Evolutionary conservation across 306 rosid species (phyloP).

Genomic region (Ceratonia siliqua): DNA sequence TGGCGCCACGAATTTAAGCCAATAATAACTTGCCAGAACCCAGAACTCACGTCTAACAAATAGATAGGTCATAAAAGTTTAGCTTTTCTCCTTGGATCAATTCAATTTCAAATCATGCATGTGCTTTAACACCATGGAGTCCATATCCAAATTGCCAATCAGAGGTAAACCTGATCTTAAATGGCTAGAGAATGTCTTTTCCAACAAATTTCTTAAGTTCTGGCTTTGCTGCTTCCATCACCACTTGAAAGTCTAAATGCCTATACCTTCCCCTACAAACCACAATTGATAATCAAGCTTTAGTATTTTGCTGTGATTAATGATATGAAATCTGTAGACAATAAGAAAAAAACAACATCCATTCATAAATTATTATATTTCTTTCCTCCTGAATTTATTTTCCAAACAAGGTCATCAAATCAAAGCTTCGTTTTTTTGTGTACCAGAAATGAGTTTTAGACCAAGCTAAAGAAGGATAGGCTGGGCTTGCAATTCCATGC

Average conservation of each 20-base stretch:
- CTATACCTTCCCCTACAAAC: conserved; percentile 88
- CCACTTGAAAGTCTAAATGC: conserved; percentile 55
- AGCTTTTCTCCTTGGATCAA: conserved; percentile 4
- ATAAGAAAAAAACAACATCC: background rate
- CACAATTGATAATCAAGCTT: conserved; percentile 41
- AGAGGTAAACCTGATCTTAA: conserved; percentile 23
- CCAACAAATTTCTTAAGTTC: conserved; percentile 63
- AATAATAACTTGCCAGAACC: conserved; percentile 23
- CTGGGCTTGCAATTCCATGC: conserved; percentile 96
- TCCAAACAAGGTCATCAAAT: conserved; percentile 1
- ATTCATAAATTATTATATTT: background rate
- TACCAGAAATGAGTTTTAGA: conserved; percentile 94
- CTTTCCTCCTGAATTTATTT: conserved; percentile 2
- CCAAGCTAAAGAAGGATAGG: conserved; percentile 84
- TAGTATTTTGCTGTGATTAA: conserved; percentile 12
- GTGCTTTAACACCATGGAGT: conserved; percentile 24
- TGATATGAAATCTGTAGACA: conserved; percentile 12
- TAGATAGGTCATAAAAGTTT: background rate
- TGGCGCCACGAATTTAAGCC: conserved; percentile 4
- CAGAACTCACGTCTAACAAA: background rate
- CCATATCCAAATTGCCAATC: conserved; percentile 13
- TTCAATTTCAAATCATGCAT: conserved; percentile 24
- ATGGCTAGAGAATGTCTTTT: conserved; percentile 49
- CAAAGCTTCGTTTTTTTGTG: background rate
- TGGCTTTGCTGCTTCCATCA: conserved; percentile 84